These are phyloP conservation scores for Penicillium sp. DNA, from an alignment of 2,329 filamentous ascomycete genomes.

Conservation along the genomic window DNA sequence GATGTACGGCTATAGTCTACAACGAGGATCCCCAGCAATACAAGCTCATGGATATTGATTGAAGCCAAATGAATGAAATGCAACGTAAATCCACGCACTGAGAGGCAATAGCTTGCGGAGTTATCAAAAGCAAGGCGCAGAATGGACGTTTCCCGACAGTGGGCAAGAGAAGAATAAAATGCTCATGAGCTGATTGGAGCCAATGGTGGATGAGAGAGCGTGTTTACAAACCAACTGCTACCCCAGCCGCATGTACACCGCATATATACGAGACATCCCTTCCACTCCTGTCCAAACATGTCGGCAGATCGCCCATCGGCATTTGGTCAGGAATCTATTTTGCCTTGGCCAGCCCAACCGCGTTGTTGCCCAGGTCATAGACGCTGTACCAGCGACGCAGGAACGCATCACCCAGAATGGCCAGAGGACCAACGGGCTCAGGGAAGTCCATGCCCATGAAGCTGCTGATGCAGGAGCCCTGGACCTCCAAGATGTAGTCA, in stretches of 20 bases:
- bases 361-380: slow-evolving; percentile 85
- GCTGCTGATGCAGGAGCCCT: slow-evolving; percentile 91
- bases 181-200: slow-evolving; percentile 9
- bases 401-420: slow-evolving; percentile 73
- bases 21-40: not conserved
- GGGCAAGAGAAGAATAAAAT: slow-evolving; percentile 7
- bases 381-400: slow-evolving; percentile 68
- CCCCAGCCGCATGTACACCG: slow-evolving; percentile 7
- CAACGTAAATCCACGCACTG: slow-evolving; percentile 12
- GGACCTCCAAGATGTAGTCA: slow-evolving; percentile 94
- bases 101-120: slow-evolving; percentile 12
- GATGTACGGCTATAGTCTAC: not conserved
- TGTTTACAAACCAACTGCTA: slow-evolving; percentile 10
- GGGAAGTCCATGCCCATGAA: slow-evolving; percentile 96
- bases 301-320: too few species aligned
- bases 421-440: slow-evolving; percentile 80
- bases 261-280: slow-evolving; percentile 18
- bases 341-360: slow-evolving; percentile 81
- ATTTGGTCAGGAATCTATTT: slow-evolving; percentile 54
- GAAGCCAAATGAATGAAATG: slow-evolving; percentile 13
- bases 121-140: slow-evolving; percentile 6
- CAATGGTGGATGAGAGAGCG: slow-evolving; percentile 8
- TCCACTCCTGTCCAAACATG: slow-evolving; percentile 6
- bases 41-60: slow-evolving; percentile 4
- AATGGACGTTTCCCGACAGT: slow-evolving; percentile 5